A percentile compares a stretch with the other conserved stretches of the same genome.
Conservation (phyloP, 305 asterid genomes). For the Fraxinus nigra region DNA sequence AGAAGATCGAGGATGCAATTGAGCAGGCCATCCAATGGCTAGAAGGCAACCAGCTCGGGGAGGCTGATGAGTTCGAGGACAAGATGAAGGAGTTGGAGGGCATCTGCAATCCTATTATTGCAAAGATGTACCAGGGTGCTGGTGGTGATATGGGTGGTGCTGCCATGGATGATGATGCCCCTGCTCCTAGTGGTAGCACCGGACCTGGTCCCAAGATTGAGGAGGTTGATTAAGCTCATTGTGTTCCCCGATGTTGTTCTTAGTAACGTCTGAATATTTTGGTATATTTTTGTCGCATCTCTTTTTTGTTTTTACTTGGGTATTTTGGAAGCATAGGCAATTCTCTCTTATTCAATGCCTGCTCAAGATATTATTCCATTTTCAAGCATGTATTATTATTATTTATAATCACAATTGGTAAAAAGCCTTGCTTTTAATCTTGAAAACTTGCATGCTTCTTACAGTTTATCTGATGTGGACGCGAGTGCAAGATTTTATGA, state of each 20-base stretch:
- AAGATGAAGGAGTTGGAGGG: slow-evolving; percentile 5
- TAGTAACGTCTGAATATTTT: not conserved
- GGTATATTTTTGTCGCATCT: not conserved
- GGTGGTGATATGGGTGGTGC: slow-evolving; percentile 10
- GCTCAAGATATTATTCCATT: not conserved
- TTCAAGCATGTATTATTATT: not conserved
- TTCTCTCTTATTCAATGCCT: not conserved
- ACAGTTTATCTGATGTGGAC: not conserved
- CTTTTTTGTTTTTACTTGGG: not conserved
- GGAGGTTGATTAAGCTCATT: not conserved
- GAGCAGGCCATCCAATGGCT: slow-evolving; percentile 8
- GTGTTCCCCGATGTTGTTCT: not conserved
- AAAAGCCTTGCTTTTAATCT: not conserved
- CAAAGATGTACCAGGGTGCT: slow-evolving; percentile 13
- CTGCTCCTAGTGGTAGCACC: not conserved
- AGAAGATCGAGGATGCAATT: slow-evolving; percentile 6
- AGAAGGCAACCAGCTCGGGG: slow-evolving; percentile 3
- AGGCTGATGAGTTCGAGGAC: slow-evolving; percentile 8
- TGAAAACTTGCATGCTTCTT: not conserved
- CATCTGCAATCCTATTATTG: slow-evolving; percentile 4
- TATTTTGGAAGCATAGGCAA: not conserved
- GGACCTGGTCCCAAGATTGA: slow-evolving; percentile 13
- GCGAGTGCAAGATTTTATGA: not conserved
- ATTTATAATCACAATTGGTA: not conserved
- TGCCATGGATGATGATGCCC: slow-evolving; percentile 5